Evolutionary conservation across 2,329 filamentous ascomycete genomes (phyloP), one percentile per base, ranked within the genome.

Genomic region (Trichoderma hamatum): DNA sequence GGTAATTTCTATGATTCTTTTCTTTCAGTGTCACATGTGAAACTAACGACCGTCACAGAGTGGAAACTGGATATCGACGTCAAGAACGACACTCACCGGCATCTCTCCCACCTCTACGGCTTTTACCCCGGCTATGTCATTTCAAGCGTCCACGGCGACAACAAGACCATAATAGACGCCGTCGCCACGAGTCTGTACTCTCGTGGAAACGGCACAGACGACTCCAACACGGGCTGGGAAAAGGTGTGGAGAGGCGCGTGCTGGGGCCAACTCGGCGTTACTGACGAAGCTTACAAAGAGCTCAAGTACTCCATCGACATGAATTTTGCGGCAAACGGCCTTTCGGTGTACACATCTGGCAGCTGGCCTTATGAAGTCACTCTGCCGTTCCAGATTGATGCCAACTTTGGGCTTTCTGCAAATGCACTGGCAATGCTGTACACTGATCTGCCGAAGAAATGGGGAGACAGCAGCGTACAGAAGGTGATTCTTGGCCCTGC

Each of bases 221-320:
- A 88, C 59, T 80, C 83, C 1, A 85, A 88, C 72, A 80, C 85
- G 0, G 86, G 86, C 0, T 88, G 86, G 86, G 84, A 81, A 28
- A 88, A 88, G 70, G 83, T 88, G 0, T 88, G 86, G 86, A 82
- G 86, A 0, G 75, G 82, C 0, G 85, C 86, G 0, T 87, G 84
- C 75, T 88, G 86, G 85, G 85, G 85, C 0, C 76, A 84, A 0
- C 78, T 89, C 0, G 86, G 87, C 63, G 78, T 86, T 13, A 84
- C 84, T 0, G 80, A 81, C 0, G 71, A 76, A 67, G 85, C 86
- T 0, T 82, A 88, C 71, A 80, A 79, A 19, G 67, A 85, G 69
- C 76, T 87, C 16, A 78, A 80, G 9, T 83, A 83, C 52, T 81
- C 84, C 1, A 81, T 87, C 16, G 76, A 80, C 30, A 75, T 80